Evolutionary conservation across 2,329 filamentous ascomycete genomes (phyloP).

Genomic region (Alternaria sp.): DNA sequence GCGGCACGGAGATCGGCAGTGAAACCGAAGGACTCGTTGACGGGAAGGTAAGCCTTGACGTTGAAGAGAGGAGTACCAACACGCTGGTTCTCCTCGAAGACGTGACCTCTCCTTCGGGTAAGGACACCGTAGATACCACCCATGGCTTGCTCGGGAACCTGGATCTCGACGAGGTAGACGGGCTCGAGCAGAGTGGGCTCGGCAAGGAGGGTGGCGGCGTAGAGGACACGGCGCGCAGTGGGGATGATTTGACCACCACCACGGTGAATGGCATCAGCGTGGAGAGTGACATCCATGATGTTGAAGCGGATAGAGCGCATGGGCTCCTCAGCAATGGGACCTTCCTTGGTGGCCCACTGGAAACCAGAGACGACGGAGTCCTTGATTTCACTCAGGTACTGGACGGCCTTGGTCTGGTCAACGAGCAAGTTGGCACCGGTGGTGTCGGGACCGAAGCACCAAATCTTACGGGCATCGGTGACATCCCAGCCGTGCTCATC

Average conservation of each 20-base stretch:
- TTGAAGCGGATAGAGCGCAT: constrained; percentile 98
- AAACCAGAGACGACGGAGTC: constrained; percentile 99
- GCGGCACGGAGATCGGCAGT: constrained; percentile 92
- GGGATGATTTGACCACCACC: constrained; percentile 99
- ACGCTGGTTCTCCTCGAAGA: constrained; percentile 98
- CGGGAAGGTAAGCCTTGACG: constrained; percentile 96
- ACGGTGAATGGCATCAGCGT: constrained; percentile 99
- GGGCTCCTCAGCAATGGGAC: constrained; percentile 96
- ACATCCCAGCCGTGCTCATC: constrained; percentile 99
- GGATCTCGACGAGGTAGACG: constrained; percentile 99
- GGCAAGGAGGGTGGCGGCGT: constrained; percentile 89
- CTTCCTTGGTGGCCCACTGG: constrained; percentile 99
- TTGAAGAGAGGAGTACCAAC: constrained; percentile 99
- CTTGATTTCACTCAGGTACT: constrained; percentile 99
- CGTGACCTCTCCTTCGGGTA: constrained; percentile 96
- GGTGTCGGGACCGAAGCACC: constrained; percentile 99
- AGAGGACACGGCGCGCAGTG: constrained; percentile 95
- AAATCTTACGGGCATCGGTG: constrained; percentile 99
- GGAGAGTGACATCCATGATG: constrained; percentile 98
- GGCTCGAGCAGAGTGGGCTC: constrained; percentile 93
- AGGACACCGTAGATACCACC: constrained; percentile 99
- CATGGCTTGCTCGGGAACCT: constrained; percentile 98
- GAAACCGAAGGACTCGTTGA: constrained; percentile 99
- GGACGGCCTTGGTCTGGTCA: constrained; percentile 99
- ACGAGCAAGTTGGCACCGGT: constrained; percentile 97